Evolutionary conservation across 495 filamentous ascomycete species (phyloP).

Genomic region (Podospora sp.): DNA sequence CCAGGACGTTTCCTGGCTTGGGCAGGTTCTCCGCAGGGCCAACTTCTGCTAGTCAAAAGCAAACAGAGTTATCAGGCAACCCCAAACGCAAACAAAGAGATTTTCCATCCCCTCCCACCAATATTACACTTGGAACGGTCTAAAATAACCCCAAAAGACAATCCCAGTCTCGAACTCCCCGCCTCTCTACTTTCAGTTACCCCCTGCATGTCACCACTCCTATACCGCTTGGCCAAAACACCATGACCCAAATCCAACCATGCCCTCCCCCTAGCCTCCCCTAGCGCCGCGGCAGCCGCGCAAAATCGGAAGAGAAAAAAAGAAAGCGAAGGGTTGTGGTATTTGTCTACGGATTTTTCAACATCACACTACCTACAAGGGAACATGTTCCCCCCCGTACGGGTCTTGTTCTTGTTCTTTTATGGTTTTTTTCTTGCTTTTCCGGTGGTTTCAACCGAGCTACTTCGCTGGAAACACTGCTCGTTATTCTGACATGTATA

Average conservation of each 20-base stretch:
- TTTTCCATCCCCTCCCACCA: neutral
- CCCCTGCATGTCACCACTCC: neutral
- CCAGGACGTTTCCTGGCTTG: too few relatives aligned
- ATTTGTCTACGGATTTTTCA: too few relatives aligned
- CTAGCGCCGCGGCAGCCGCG: too few relatives aligned
- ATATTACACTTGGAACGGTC: neutral
- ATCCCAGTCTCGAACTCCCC: neutral
- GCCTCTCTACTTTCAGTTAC: neutral
- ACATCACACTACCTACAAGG: too few relatives aligned
- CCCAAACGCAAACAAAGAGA: neutral
- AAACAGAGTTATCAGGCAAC: neutral
- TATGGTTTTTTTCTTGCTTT: too few relatives aligned
- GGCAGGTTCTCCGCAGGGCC: too few relatives aligned
- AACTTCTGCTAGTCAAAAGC: neutral
- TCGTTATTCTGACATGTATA: neutral
- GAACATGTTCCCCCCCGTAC: too few relatives aligned
- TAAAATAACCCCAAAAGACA: neutral
- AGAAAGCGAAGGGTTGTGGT: too few relatives aligned
- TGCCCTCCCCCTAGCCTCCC: neutral
- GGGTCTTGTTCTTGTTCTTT: too few relatives aligned
- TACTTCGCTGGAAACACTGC: constrained; percentile 1
- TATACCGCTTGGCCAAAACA: constrained; percentile 3
- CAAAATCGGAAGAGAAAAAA: too few relatives aligned
- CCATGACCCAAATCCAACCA: too few relatives aligned
- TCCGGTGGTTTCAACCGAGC: neutral